Conservation (phyloP, 2,329 filamentous ascomycete species). For the Xylariaceae sp. region DNA sequence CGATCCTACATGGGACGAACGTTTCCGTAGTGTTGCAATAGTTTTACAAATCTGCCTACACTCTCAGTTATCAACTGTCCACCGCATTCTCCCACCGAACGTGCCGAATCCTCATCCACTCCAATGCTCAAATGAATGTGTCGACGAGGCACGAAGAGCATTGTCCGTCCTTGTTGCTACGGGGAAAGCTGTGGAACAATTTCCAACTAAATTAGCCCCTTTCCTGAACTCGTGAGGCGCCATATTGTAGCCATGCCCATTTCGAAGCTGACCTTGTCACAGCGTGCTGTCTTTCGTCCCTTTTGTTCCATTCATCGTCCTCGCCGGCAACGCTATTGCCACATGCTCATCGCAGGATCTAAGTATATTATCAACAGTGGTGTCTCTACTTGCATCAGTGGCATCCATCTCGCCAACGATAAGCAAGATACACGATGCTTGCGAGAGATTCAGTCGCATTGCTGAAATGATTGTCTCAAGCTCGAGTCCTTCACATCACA, state of each 20-base stretch:
- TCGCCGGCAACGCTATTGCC: constrained; percentile 26
- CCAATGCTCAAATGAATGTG: constrained; percentile 25
- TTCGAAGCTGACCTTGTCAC: too few relatives aligned
- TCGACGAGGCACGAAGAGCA: constrained; percentile 20
- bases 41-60: constrained; percentile 9
- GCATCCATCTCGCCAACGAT: constrained; percentile 11
- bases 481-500: constrained; percentile 2
- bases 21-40: constrained; percentile 3
- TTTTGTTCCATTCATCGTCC: constrained; percentile 25
- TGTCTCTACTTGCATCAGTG: constrained; percentile 14
- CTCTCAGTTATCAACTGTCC: constrained; percentile 14
- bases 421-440: constrained; percentile 23
- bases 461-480: constrained; percentile 21
- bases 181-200: constrained; percentile 10
- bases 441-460: constrained; percentile 21
- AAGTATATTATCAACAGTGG: constrained; percentile 17
- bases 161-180: constrained; percentile 17
- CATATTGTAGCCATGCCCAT: too few relatives aligned
- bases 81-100: constrained; percentile 11
- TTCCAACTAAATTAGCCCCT: constrained; percentile 10
- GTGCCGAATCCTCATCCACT: constrained; percentile 14
- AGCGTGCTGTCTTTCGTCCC: constrained; percentile 24
- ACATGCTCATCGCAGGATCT: constrained; percentile 22
- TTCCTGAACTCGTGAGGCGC: constrained; percentile 22
- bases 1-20: constrained; percentile 7